Evolutionary conservation across 1,284 basidiomycete genomes (phyloP), one percentile per base, ranked within the genome.

Genomic region (Ceratobasidium sp.): DNA sequence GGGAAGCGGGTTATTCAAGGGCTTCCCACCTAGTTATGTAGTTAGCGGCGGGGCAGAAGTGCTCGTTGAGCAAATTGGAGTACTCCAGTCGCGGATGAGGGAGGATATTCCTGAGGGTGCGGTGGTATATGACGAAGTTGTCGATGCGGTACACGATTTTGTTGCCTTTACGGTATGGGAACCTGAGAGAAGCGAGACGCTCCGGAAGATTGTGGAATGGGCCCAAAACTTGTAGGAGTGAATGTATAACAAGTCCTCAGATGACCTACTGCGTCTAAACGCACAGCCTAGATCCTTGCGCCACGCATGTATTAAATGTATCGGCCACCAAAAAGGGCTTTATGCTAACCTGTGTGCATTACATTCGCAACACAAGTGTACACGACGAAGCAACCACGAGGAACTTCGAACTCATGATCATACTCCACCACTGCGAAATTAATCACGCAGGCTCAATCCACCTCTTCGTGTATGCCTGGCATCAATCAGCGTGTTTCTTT

Each of bases 1-100:
- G 16, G 73, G 23, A 3, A 47, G 39, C 0, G 42, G 73, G 1
- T 75, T 82, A 6, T 87, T 86, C 75, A 78, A 78, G 29, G 81
- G 79, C 21, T 85, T 86, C 74, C 86, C 86, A 0, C 75, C 76
- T 39, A 86, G 85, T 0, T 83, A 84, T 74, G 81, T 87, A 53
- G 75, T 81, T 23, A 79, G 78, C 3, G 86, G 85, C 2, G 83
- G 79, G 2, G 82, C 80, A 2, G 87, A 87, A 75, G 75, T 82
- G 14, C 74, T 84, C 16, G 74, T 82, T 41, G 85, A 86, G 74
- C 78, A 79, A 59, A 84, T 86, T 44, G 59, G 69, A 9, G 79
- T 78, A 0, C 74, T 84, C 67, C 77, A 75, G 27, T 75, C 81
- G n/a, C 78, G 78, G 69, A 84, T 80, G 69, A 68, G 70, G 29